These are phyloP conservation scores for Exophiala sideris DNA, from an alignment of 2,329 filamentous ascomycete genomes.

Conservation along the genomic window DNA sequence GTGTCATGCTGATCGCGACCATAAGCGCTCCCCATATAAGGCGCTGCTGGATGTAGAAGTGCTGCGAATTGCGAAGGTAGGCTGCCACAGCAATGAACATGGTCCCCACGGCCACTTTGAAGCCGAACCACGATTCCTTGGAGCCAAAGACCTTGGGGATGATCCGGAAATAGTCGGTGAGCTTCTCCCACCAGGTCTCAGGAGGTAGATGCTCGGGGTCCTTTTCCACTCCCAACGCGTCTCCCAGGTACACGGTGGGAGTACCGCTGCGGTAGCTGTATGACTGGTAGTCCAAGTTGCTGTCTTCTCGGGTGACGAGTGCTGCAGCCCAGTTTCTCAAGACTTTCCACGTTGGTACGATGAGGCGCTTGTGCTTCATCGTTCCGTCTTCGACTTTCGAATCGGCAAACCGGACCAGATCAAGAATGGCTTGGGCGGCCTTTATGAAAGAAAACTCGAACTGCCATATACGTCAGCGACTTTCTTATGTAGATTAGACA, in stretches of 20 bases:
- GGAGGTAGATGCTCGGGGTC: constrained; percentile 74
- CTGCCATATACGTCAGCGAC: constrained; percentile 59
- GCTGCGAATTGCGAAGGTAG: constrained; percentile 61
- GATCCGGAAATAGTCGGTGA: constrained; percentile 60
- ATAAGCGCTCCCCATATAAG: constrained; percentile 78
- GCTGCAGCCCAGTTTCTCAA: constrained; percentile 60
- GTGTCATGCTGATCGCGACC: constrained; percentile 66
- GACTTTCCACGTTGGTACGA: constrained; percentile 61
- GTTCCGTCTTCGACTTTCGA: constrained; percentile 60
- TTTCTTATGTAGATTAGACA: not conserved
- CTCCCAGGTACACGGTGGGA: constrained; percentile 61
- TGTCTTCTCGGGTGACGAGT: constrained; percentile 53
- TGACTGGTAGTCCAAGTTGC: constrained; percentile 53
- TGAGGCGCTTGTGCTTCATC: constrained; percentile 58
- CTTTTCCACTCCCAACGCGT: constrained; percentile 47
- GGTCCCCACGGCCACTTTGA: constrained; percentile 68
- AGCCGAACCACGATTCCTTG: constrained; percentile 65
- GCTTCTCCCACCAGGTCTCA: constrained; percentile 55
- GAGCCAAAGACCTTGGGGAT: constrained; percentile 62
- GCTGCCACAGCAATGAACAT: constrained; percentile 68
- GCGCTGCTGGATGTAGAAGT: constrained; percentile 68
- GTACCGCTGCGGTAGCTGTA: constrained; percentile 46
- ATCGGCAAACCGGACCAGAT: constrained; percentile 67
- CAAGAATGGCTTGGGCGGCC: constrained; percentile 58
- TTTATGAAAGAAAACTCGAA: constrained; percentile 66